phyloP scores from a whole-genome alignment of 371 early-diverging fungal species.

The Mucor saturninus region DNA sequence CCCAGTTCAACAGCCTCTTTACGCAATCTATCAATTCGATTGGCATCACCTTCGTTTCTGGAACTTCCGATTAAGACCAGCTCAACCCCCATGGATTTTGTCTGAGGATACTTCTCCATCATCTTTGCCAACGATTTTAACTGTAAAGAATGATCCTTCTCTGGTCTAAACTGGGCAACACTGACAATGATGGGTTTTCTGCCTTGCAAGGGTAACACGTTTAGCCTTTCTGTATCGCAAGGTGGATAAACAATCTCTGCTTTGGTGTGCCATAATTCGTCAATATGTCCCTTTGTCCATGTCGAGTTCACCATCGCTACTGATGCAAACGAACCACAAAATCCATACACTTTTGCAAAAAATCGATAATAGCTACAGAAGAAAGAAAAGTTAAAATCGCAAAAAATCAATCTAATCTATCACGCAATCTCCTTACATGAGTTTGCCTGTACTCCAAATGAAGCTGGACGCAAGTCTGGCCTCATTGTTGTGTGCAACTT shows the following conservation, averaged over 20 bases:
- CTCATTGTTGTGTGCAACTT: conserved; percentile 72
- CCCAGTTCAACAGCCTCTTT: conserved; percentile 51
- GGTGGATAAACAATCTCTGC: conserved; percentile 90
- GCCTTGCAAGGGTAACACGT: conserved; percentile 46
- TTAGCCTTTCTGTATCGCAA: conserved; percentile 80
- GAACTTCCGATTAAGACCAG: conserved; percentile 80
- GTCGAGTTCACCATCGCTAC: conserved; percentile 90
- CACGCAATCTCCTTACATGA: conserved; percentile 41
- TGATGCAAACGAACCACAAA: conserved; percentile 80
- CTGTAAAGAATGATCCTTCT: conserved; percentile 91
- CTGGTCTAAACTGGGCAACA: conserved; percentile 95
- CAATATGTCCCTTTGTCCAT: conserved; percentile 94
- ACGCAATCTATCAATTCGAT: conserved; percentile 68
- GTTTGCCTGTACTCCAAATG: conserved; percentile 69
- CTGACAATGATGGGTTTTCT: conserved; percentile 74
- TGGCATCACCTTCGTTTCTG: conserved; percentile 81
- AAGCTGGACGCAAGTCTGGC: conserved; percentile 55
- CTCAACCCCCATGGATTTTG: conserved; percentile 41
- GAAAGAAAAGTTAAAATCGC: too few species aligned
- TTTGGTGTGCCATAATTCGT: conserved; percentile 69
- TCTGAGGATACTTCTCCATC: conserved; percentile 56
- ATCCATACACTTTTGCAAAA: conserved; percentile 79
- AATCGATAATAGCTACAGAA: conserved; percentile 72
- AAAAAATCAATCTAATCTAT: too few species aligned
- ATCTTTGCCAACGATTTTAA: conserved; percentile 70